Conservation (phyloP, 768 basidiomycete species). For the Mycena sanguinolenta region DNA sequence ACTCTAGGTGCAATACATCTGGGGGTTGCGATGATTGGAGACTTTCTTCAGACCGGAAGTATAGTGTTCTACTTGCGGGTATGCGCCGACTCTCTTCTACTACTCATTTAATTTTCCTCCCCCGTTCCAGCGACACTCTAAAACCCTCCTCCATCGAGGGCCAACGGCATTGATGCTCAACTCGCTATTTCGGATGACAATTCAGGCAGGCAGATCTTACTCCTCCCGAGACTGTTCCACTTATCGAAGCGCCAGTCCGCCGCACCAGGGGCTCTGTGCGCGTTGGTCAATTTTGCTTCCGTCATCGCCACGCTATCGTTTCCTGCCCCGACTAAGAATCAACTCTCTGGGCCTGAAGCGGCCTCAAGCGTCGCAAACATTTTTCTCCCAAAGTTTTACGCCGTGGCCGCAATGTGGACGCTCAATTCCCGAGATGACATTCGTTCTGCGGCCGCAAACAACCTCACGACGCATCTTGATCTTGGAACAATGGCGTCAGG, state of each 20-base stretch:
- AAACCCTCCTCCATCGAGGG: too few species aligned
- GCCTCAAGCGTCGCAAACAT: too few species aligned
- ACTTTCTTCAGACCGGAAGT: too few species aligned
- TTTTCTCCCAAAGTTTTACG: too few species aligned
- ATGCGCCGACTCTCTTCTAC: background rate
- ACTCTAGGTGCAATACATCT: too few species aligned
- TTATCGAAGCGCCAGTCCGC: background rate
- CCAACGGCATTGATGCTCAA: too few species aligned
- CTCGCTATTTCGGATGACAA: too few species aligned
- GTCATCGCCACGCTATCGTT: background rate
- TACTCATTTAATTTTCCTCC: background rate
- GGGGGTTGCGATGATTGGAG: too few species aligned
- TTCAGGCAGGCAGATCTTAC: background rate
- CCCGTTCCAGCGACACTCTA: background rate
- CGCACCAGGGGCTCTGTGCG: background rate
- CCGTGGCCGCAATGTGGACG: too few species aligned
- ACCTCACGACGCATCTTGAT: too few species aligned
- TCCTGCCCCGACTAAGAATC: background rate
- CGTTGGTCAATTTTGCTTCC: background rate
- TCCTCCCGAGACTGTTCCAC: background rate
- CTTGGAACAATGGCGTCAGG: background rate
- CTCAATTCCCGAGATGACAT: too few species aligned
- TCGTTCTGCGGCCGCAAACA: background rate
- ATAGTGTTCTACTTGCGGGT: too few species aligned
- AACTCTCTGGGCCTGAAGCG: background rate